These are phyloP conservation scores for Dillenia turbinata DNA, from an alignment of 164 flowering plant species.

Conservation along the genomic window DNA sequence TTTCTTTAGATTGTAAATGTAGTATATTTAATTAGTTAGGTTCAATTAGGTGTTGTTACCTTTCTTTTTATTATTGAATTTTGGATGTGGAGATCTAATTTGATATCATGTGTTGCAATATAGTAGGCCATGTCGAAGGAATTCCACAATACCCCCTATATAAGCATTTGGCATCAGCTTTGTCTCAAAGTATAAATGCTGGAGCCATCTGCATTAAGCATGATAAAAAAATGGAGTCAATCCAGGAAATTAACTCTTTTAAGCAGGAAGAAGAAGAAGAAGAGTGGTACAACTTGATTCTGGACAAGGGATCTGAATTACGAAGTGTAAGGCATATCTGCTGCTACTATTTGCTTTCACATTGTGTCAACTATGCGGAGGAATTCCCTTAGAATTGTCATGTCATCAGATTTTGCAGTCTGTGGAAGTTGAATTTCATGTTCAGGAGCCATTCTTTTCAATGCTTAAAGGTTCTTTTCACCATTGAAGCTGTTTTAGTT, in stretches of 20 bases:
- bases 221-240: constrained; percentile 5
- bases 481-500: neutral
- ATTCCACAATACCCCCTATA: constrained; percentile 67
- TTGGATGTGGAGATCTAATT: no score
- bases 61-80: no score
- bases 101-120: neutral
- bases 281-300: constrained; percentile 40
- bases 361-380: neutral
- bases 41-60: no score
- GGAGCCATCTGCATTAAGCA: constrained; percentile 14
- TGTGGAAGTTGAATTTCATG: constrained; percentile 57
- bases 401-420: constrained; percentile 43
- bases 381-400: neutral
- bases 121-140: constrained; percentile 38
- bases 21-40: no score
- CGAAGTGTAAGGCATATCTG: constrained; percentile 30
- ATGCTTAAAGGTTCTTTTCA: constrained; percentile 52
- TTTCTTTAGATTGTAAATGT: no score
- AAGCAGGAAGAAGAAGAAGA: constrained; percentile 31
- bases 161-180: constrained; percentile 53
- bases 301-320: constrained; percentile 44
- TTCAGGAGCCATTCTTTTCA: constrained; percentile 84
- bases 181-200: constrained; percentile 35
- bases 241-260: constrained; percentile 25
- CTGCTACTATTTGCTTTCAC: neutral